Evolutionary conservation across 1,139 yeast genomes (phyloP), one percentile per base, ranked within the genome.

Genomic region (Pichia kudriavzevii): DNA sequence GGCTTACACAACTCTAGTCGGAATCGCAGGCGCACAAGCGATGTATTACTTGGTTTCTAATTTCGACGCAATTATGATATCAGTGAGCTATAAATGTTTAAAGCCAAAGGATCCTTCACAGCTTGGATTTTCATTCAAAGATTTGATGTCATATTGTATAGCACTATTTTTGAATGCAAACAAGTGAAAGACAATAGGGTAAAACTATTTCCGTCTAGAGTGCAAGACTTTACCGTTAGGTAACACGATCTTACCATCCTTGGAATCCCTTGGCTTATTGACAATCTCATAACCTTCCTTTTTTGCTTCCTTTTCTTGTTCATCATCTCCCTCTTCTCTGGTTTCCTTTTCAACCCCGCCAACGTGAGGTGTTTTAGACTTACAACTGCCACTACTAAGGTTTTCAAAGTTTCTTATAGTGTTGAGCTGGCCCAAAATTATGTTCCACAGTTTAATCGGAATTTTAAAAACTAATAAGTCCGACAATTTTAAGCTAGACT

Each of bases 141-240:
- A n/a, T n/a, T n/a, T n/a, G n/a, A n/a, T n/a, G n/a, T n/a, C n/a
- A n/a, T n/a, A n/a, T n/a, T n/a, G n/a, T n/a, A n/a, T n/a, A n/a
- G n/a, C n/a, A n/a, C n/a, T n/a, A n/a, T n/a, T n/a, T n/a, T n/a
- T n/a, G n/a, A n/a, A n/a, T n/a, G n/a, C n/a, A n/a, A n/a, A n/a
- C n/a, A n/a, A n/a, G n/a, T 20, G 25, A 22, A 22, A n/a, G 7
- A 22, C n/a, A 7, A 12, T 22, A n/a, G n/a, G 12, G 8, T 8
- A 8, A 8, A 26, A 2, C 28, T 15, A 31, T 19, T 29, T 39
- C 14, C 37, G 37, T 34, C 41, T 38, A 4, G 41, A 26, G 26
- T 32, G 43, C 10, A 40, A 24, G 7, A 34, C 21, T 25, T 32
- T 40, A n/a, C 41, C 41, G 26, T 34, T 38, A 12, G 39, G 35